phyloP scores from a whole-genome alignment of 306 rosid species.

The Sechiopsis laciniata region DNA sequence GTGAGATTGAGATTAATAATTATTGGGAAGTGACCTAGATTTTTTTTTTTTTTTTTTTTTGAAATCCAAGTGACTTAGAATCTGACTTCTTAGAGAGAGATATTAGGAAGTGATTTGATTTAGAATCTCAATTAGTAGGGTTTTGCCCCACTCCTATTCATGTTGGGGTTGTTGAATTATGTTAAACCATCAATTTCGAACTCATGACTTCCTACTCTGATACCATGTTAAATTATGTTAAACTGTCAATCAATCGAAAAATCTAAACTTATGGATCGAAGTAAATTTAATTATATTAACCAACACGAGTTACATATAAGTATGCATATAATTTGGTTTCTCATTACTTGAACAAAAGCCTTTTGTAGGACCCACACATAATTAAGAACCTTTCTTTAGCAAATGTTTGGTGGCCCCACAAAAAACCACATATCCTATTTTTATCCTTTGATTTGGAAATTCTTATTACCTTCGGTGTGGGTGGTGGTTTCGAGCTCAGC shows the following conservation, averaged over 20 bases:
- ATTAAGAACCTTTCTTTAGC: neutral
- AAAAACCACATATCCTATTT: neutral
- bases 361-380: conserved; percentile 32
- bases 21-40: too few relatives aligned
- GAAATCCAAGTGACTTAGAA: neutral
- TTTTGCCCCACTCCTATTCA: conserved; percentile 27
- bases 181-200: too few relatives aligned
- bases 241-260: too few relatives aligned
- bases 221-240: too few relatives aligned
- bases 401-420: neutral
- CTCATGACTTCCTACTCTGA: too few relatives aligned
- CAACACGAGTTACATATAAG: conserved; percentile 44
- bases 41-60: too few relatives aligned
- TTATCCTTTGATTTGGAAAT: neutral
- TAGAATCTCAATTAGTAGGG: neutral
- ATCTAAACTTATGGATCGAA: too few relatives aligned
- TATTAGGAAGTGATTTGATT: neutral
- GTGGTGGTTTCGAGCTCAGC: too few relatives aligned
- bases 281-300: too few relatives aligned
- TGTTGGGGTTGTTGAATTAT: too few relatives aligned
- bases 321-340: conserved; percentile 35
- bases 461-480: neutral
- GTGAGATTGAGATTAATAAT: too few relatives aligned
- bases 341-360: conserved; percentile 34
- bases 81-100: neutral